These are phyloP conservation scores for Rubia yunnanensis DNA, from an alignment of 257 asterid species.

Conservation along the genomic window DNA sequence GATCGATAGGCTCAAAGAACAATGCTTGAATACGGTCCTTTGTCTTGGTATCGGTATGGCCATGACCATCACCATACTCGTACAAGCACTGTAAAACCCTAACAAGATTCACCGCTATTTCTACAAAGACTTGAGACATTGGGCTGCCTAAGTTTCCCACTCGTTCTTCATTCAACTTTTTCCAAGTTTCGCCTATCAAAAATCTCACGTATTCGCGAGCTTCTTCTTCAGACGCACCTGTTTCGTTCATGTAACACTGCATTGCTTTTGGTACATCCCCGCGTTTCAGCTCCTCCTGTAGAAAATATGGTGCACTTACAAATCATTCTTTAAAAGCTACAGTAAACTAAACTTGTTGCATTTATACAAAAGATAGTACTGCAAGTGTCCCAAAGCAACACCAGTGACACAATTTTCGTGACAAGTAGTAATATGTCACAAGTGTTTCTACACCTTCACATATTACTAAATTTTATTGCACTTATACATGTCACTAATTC, in stretches of 20 bases:
- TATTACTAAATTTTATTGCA: no score
- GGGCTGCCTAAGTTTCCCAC: not conserved
- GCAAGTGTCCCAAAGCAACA: no score
- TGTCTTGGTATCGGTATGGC: not conserved
- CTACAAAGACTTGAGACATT: not conserved
- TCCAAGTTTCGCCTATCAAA: slow-evolving; percentile 12
- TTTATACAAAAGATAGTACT: no score
- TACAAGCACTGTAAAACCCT: slow-evolving; percentile 15
- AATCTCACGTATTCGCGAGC: slow-evolving; percentile 9
- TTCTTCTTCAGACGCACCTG: slow-evolving; percentile 11
- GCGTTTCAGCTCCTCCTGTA: slow-evolving; percentile 13
- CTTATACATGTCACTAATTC: no score
- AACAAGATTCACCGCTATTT: slow-evolving; percentile 4
- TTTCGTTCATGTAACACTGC: slow-evolving; percentile 18
- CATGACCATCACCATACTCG: slow-evolving; percentile 22
- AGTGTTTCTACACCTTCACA: no score
- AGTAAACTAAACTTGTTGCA: no score
- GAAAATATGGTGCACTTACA: no score
- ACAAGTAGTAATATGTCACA: no score
- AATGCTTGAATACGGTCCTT: slow-evolving; percentile 3
- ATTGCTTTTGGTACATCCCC: slow-evolving; percentile 18
- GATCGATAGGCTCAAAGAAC: slow-evolving; percentile 12
- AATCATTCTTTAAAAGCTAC: no score
- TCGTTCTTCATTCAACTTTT: slow-evolving; percentile 8
- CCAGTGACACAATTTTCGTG: no score